These are phyloP conservation scores for Skeletonema potamos DNA, from an alignment of 108 stramenopile genomes.

Conservation along the genomic window DNA sequence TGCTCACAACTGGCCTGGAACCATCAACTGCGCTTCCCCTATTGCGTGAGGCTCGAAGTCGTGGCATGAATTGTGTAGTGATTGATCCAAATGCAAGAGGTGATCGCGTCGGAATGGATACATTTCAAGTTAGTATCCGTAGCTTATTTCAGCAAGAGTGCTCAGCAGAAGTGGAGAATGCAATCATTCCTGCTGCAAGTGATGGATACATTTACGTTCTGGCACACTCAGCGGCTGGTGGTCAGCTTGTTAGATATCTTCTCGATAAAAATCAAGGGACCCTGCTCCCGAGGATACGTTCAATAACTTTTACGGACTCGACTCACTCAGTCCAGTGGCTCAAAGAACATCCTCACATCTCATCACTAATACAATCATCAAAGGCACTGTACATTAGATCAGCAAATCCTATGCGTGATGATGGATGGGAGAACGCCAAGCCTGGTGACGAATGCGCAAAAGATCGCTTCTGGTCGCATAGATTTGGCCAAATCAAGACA, in stretches of 20 bases:
- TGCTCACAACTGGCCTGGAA: constrained; percentile 67
- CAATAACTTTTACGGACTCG: constrained; percentile 79
- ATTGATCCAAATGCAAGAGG: constrained; percentile 79
- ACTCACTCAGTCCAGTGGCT: constrained; percentile 82
- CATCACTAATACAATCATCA: constrained; percentile 40
- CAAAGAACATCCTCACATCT: constrained; percentile 32
- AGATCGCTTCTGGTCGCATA: constrained; percentile 69
- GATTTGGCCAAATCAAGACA: constrained; percentile 69
- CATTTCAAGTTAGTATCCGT: constrained; percentile 56
- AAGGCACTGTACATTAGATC: constrained; percentile 41
- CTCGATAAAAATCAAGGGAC: constrained; percentile 42
- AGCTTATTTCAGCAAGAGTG: constrained; percentile 34
- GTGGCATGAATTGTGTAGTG: constrained; percentile 70
- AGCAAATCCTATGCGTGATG: constrained; percentile 38
- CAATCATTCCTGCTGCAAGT: constrained; percentile 6
- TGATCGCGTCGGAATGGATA: constrained; percentile 58
- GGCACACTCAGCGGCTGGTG: constrained; percentile 74
- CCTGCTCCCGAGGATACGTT: constrained; percentile 44
- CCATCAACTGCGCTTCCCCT: constrained; percentile 66
- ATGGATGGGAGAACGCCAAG: constrained; percentile 11
- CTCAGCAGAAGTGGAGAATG: not conserved
- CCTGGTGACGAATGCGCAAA: constrained; percentile 46
- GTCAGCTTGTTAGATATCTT: constrained; percentile 67
- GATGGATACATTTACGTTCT: constrained; percentile 54
- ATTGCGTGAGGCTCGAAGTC: constrained; percentile 54